A percentile compares a stretch with the other conserved stretches of the same genome.
Evolutionary conservation across 2,329 filamentous ascomycete species (phyloP).

Genomic region (Calonectria crousiana): DNA sequence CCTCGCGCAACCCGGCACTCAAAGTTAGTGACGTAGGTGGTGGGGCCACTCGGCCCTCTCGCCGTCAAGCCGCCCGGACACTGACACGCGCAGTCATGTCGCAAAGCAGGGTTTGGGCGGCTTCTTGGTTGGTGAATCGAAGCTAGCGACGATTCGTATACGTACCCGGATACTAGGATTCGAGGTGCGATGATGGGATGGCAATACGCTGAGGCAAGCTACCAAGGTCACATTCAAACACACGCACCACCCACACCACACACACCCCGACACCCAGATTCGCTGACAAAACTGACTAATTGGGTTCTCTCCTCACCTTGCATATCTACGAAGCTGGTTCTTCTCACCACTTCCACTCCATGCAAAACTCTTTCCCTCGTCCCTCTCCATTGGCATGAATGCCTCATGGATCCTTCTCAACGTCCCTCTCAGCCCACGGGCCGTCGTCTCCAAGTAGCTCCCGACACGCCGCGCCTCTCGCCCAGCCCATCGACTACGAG

Average conservation of each 20-base stretch:
- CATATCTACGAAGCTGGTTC: slow-evolving; percentile 3
- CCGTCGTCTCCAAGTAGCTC: slow-evolving; percentile 27
- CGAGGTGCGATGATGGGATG: neutral
- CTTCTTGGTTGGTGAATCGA: neutral
- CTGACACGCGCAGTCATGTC: slow-evolving; percentile 5
- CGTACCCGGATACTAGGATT: neutral
- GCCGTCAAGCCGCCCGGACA: neutral
- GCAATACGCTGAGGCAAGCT: neutral
- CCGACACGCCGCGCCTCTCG: slow-evolving; percentile 18
- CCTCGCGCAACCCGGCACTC: neutral
- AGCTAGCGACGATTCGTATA: neutral
- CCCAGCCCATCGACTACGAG: slow-evolving; percentile 36
- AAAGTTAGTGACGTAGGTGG: slow-evolving; percentile 10
- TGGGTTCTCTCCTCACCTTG: neutral
- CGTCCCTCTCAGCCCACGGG: slow-evolving; percentile 33
- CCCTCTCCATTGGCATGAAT: slow-evolving; percentile 23
- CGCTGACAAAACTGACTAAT: slow-evolving; percentile 21
- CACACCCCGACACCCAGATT: neutral
- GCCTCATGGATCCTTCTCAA: slow-evolving; percentile 38
- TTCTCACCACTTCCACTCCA: neutral
- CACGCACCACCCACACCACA: neutral
- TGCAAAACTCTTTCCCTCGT: neutral
- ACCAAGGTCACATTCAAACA: neutral
- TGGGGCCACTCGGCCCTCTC: neutral
- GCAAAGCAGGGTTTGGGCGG: slow-evolving; percentile 8